These are phyloP conservation scores for Ustulina deusta DNA, from an alignment of 2,329 filamentous ascomycete genomes.

Conservation along the genomic window DNA sequence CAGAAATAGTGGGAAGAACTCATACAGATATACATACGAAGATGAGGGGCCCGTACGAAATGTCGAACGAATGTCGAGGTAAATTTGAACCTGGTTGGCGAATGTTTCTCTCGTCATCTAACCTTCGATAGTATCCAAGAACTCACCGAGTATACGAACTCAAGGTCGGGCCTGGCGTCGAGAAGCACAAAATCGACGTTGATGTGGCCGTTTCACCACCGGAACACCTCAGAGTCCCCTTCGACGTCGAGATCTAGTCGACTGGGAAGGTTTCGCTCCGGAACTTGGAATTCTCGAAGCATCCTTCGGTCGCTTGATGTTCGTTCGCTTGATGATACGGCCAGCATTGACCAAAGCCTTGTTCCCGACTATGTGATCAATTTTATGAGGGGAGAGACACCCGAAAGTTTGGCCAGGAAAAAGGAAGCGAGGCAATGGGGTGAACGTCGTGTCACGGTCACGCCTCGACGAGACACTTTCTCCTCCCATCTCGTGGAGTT, in stretches of 20 bases:
- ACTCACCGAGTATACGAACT: constrained; percentile 45
- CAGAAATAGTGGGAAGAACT: constrained; percentile 44
- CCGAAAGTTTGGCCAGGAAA: constrained; percentile 62
- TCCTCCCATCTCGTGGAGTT: constrained; percentile 54
- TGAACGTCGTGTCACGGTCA: constrained; percentile 51
- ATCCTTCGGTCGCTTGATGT: constrained; percentile 48
- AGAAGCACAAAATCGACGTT: constrained; percentile 46
- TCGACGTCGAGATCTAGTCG: constrained; percentile 47
- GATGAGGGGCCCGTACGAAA: constrained; percentile 42
- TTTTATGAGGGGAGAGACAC: constrained; percentile 67
- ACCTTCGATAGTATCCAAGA: constrained; percentile 45
- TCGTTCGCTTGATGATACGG: constrained; percentile 48
- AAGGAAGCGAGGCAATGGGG: constrained; percentile 54
- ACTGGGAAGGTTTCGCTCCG: constrained; percentile 44
- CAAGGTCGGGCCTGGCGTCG: constrained; percentile 45
- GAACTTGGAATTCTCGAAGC: constrained; percentile 45
- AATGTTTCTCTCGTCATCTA: constrained; percentile 39
- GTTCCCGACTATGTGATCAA: constrained; percentile 68
- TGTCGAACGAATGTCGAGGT: constrained; percentile 49
- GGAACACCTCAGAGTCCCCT: constrained; percentile 44
- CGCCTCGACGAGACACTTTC: constrained; percentile 47
- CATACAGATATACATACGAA: constrained; percentile 46
- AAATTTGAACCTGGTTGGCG: constrained; percentile 41
- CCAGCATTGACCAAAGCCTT: constrained; percentile 57
- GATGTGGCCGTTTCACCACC: constrained; percentile 51